Evolutionary conservation across 2,329 filamentous ascomycete species (phyloP).

Genomic region (Calycina marina): DNA sequence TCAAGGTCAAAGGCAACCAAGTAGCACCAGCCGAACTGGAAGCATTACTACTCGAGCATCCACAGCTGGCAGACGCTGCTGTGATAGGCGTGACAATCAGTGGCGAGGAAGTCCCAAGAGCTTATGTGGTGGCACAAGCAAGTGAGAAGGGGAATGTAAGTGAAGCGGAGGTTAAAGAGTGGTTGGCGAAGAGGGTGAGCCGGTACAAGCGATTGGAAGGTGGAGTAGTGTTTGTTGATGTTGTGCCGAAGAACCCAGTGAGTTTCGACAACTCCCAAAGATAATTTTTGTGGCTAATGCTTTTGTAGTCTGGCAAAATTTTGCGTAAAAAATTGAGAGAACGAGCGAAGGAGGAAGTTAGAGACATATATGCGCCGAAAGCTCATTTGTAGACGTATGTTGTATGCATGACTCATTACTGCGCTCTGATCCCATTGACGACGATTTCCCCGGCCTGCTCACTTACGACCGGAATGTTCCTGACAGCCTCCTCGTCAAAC

Average conservation of each 20-base stretch:
- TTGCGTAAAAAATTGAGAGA: constrained; percentile 32
- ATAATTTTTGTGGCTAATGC: not conserved
- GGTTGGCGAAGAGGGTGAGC: constrained; percentile 44
- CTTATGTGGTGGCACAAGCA: constrained; percentile 35
- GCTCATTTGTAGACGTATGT: constrained; percentile 11
- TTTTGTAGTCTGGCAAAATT: constrained; percentile 30
- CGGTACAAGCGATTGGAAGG: constrained; percentile 55
- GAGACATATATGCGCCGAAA: constrained; percentile 6
- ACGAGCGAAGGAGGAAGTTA: constrained; percentile 20
- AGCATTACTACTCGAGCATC: constrained; percentile 27
- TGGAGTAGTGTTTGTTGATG: constrained; percentile 49
- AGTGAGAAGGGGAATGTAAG: constrained; percentile 20
- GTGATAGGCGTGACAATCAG: constrained; percentile 29
- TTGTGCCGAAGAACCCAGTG: constrained; percentile 53
- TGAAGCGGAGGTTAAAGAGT: constrained; percentile 34
- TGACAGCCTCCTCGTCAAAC: no score
- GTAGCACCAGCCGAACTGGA: constrained; percentile 34
- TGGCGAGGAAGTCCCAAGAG: constrained; percentile 42
- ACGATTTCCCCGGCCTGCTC: no score
- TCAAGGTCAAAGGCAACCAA: constrained; percentile 35
- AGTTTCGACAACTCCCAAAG: constrained; percentile 1
- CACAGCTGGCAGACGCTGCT: constrained; percentile 28
- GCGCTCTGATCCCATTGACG: no score
- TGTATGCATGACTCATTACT: no score
- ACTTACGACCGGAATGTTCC: no score